Percentiles rank a stretch among this genome's conserved stretches.
Conservation (phyloP, 1,284 basidiomycete genomes). For the Bondarzewia mesenterica region DNA sequence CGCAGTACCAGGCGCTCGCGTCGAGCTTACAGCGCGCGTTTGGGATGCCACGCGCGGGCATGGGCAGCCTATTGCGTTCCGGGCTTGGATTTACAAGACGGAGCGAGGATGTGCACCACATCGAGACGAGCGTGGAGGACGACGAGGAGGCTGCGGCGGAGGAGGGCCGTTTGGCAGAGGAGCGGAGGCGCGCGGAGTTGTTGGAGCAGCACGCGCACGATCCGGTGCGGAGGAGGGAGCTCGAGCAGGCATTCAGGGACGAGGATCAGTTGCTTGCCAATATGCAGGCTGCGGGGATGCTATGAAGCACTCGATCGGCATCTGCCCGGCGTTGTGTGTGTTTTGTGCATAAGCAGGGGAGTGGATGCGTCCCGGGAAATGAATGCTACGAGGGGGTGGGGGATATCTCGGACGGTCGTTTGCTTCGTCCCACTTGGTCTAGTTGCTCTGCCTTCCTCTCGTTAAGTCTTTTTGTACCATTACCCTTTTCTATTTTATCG, state of each 20-base stretch:
- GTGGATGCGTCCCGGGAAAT: background rate
- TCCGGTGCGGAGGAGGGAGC: slow-evolving; percentile 33
- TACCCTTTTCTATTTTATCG: too few species aligned
- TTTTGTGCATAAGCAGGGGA: background rate
- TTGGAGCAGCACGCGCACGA: slow-evolving; percentile 37
- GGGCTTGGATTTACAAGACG: slow-evolving; percentile 40
- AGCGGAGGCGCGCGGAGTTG: slow-evolving; percentile 25
- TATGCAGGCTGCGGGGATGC: slow-evolving; percentile 56
- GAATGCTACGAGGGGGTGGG: background rate
- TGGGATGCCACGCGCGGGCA: slow-evolving; percentile 22
- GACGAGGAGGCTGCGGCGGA: slow-evolving; percentile 17
- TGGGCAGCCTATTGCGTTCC: slow-evolving; percentile 31
- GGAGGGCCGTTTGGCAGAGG: slow-evolving; percentile 20
- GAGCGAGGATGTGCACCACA: slow-evolving; percentile 12
- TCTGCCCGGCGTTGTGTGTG: too few species aligned
- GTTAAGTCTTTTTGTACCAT: too few species aligned
- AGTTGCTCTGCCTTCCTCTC: too few species aligned
- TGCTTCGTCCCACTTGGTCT: too few species aligned
- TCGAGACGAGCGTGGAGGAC: slow-evolving; percentile 18
- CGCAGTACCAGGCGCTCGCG: slow-evolving; percentile 16
- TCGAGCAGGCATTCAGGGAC: slow-evolving; percentile 40
- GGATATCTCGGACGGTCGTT: too few species aligned
- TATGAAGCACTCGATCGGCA: slow-evolving; percentile 33
- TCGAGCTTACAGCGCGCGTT: slow-evolving; percentile 17
- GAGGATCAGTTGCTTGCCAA: slow-evolving; percentile 52